phyloP scores from a whole-genome alignment of 345 rosid species.

The Noccaea caerulescens region DNA sequence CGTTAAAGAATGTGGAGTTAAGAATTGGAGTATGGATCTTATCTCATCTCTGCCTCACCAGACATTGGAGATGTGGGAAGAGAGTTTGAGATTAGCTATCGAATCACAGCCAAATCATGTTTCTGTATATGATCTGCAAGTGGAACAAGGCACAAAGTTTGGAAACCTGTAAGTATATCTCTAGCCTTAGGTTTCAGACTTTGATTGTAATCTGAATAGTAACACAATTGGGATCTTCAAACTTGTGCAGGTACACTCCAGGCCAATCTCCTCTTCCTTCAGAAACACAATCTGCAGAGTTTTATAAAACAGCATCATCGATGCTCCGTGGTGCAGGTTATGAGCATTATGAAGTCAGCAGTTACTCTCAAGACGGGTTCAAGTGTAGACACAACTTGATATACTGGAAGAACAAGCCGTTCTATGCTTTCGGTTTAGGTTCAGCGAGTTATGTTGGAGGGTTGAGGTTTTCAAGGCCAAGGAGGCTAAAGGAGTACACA shows the following conservation, averaged over 20 bases:
- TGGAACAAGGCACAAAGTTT: constrained; percentile 92
- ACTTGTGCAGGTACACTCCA: constrained; percentile 73
- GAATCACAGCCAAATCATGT: constrained; percentile 71
- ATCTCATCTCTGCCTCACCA: constrained; percentile 94
- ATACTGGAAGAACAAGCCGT: constrained; percentile 87
- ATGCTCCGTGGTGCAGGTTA: constrained; percentile 71
- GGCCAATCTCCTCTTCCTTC: constrained; percentile 92
- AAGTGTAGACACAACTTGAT: constrained; percentile 82
- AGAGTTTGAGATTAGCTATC: constrained; percentile 66
- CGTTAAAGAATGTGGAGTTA: constrained; percentile 63
- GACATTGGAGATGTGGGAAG: constrained; percentile 81
- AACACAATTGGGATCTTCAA: not conserved
- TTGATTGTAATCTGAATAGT: constrained; percentile 10
- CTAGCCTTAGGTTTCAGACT: constrained; percentile 7
- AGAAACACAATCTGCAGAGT: constrained; percentile 76
- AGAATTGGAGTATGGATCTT: constrained; percentile 94
- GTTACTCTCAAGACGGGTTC: constrained; percentile 65
- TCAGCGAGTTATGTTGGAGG: constrained; percentile 89
- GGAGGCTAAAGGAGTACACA: constrained; percentile 68
- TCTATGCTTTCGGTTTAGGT: constrained; percentile 89
- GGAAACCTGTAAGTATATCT: constrained; percentile 62
- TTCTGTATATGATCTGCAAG: constrained; percentile 97
- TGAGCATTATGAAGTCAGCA: constrained; percentile 85
- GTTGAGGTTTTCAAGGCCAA: constrained; percentile 88
- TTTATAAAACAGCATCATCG: constrained; percentile 70